phyloP scores from a whole-genome alignment of 805 yeast species.

The Trichomonascus vanleenenianus region DNA sequence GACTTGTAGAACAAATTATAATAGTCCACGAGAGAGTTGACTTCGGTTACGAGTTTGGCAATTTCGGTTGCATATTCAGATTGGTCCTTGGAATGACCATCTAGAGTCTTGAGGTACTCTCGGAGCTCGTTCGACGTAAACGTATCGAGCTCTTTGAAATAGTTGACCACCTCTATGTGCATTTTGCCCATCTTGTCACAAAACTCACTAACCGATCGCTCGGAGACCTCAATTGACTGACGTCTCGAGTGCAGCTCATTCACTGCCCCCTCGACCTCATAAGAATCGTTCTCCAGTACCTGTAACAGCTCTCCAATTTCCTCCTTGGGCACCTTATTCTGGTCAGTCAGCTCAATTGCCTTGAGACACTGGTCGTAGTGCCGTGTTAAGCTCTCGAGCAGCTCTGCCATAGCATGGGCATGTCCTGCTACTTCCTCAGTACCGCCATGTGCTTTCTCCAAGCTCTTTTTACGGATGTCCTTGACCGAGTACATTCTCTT shows the following conservation, averaged over 20 bases:
- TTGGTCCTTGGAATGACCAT: conserved; percentile 17
- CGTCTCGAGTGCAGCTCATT: conserved; percentile 19
- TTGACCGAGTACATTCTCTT: conserved; percentile 15
- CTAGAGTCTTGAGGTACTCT: conserved; percentile 15
- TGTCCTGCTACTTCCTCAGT: conserved; percentile 22
- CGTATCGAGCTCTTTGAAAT: conserved; percentile 11
- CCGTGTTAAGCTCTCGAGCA: conserved; percentile 62
- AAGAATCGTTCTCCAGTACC: conserved; percentile 37
- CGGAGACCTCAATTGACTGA: conserved; percentile 14
- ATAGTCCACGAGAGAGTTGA: conserved; percentile 38
- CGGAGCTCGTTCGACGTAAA: conserved; percentile 17
- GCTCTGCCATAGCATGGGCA: conserved; percentile 63
- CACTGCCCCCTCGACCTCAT: conserved; percentile 27
- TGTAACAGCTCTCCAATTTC: conserved; percentile 47
- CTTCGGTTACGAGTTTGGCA: conserved; percentile 27
- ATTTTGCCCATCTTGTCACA: conserved; percentile 19
- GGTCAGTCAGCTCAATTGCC: conserved; percentile 35
- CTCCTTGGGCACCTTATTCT: conserved; percentile 26
- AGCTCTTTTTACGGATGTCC: conserved; percentile 18
- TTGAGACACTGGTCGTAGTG: conserved; percentile 75
- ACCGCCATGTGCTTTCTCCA: conserved; percentile 19
- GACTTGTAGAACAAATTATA: conserved; percentile 44
- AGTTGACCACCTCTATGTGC: conserved; percentile 18
- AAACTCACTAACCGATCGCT: conserved; percentile 15
- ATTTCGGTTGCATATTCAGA: conserved; percentile 22